Conservation (phyloP, 164 flowering plant genomes). For the Taxillus chinensis region DNA sequence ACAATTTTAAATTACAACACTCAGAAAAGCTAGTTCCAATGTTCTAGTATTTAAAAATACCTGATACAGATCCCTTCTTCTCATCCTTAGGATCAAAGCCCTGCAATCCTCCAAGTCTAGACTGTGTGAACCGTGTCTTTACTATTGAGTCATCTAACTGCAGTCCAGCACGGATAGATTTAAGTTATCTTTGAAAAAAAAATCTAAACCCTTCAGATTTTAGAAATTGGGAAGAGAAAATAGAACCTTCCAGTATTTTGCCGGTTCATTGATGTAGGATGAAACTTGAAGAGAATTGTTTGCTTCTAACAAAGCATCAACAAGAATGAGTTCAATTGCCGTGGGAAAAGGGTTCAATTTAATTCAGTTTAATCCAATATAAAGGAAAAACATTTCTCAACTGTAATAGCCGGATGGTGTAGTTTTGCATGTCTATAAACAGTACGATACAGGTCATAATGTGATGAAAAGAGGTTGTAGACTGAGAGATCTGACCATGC, state of each 20-base stretch:
- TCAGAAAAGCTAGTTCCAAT: neutral
- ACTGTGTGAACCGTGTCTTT: constrained; percentile 21
- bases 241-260: neutral
- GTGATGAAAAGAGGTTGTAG: neutral
- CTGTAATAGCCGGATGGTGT: neutral
- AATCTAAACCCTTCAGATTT: neutral
- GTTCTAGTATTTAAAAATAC: constrained; percentile 19
- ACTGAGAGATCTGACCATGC: neutral
- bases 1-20: no score
- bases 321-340: neutral
- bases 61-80: constrained; percentile 85
- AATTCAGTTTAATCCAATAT: neutral
- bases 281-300: neutral
- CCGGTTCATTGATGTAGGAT: neutral
- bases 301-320: neutral
- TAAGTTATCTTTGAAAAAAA: neutral
- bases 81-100: constrained; percentile 64
- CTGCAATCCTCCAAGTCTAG: constrained; percentile 53
- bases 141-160: constrained; percentile 82
- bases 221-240: neutral
- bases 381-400: neutral
- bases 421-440: neutral
- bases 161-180: constrained; percentile 8
- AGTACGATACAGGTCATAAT: neutral
- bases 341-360: neutral